Conservation (phyloP, 305 asterid genomes). For the Solanum hybrid region DNA sequence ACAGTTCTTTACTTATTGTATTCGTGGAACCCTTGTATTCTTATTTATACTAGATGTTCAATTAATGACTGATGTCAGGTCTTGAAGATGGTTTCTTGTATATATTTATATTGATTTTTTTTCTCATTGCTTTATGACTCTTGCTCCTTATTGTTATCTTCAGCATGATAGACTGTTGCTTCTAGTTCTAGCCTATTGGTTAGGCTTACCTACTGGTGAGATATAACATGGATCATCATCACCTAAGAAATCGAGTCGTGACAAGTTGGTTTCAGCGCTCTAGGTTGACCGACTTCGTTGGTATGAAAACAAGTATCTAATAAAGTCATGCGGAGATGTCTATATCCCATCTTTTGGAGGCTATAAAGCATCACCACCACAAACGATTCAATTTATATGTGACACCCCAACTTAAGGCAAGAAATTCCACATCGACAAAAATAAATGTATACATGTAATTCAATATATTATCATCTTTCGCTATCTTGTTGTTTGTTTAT, state of each 20-base stretch:
- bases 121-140: neutral
- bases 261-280: no score
- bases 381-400: neutral
- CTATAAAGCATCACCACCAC: neutral
- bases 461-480: neutral
- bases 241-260: neutral
- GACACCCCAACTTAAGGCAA: neutral
- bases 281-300: neutral
- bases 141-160: neutral
- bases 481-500: no score
- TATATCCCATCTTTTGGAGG: neutral
- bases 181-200: neutral
- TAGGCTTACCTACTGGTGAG: neutral
- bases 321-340: neutral
- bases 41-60: no score
- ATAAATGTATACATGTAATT: no score
- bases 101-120: neutral
- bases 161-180: neutral
- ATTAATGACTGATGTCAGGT: neutral
- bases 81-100: neutral
- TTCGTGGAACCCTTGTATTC: no score
- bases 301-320: neutral
- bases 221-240: no score
- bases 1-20: neutral
- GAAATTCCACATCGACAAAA: no score